These are phyloP conservation scores for Tricholoma terreum DNA, from an alignment of 768 basidiomycete genomes.

Conservation along the genomic window DNA sequence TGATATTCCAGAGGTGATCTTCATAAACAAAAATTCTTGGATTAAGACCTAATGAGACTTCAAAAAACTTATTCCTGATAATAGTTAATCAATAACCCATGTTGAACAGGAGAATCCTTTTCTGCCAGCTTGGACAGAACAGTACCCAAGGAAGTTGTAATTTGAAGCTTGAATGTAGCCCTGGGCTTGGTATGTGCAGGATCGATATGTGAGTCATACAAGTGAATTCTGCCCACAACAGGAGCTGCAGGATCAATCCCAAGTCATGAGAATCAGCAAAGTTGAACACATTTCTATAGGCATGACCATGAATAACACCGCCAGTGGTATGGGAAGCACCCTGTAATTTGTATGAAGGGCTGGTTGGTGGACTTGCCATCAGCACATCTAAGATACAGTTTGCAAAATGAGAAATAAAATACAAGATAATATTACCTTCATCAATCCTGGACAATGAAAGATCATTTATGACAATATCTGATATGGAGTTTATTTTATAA, in stretches of 20 bases:
- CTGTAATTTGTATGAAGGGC: neutral
- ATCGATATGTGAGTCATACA: neutral
- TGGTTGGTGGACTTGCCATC: no score
- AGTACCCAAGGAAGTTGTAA: neutral
- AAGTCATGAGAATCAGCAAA: neutral
- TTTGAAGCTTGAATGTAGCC: neutral
- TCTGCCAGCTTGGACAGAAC: neutral
- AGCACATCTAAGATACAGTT: no score
- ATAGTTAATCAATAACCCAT: neutral
- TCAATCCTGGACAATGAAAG: no score
- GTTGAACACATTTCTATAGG: neutral
- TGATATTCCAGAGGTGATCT: neutral
- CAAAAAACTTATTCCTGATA: neutral
- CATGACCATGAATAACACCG: neutral
- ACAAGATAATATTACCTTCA: no score
- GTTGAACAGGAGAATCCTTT: neutral
- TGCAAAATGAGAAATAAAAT: no score
- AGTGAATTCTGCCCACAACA: neutral
- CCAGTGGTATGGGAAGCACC: neutral
- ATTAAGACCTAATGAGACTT: neutral
- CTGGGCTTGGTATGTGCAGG: neutral
- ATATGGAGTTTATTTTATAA: no score
- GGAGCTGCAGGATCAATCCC: neutral
- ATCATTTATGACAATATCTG: no score
- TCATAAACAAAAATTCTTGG: slow-evolving; percentile 1